Percentiles rank a stretch among this genome's conserved stretches.
Evolutionary conservation across 2,329 filamentous ascomycete genomes (phyloP).

Genomic region (Pseudogymnoascus sp.): DNA sequence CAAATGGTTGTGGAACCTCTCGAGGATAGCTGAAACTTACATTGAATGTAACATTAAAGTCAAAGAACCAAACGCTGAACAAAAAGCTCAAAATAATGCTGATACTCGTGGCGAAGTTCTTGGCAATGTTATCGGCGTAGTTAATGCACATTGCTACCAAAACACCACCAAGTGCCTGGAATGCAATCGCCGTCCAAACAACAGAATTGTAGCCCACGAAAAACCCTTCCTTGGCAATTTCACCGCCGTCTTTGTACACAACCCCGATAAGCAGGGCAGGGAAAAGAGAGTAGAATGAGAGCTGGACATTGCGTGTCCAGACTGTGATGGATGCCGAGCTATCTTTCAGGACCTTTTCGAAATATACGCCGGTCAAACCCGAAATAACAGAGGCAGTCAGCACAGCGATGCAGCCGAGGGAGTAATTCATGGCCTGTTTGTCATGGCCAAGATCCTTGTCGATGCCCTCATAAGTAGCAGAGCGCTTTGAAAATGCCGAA

Average conservation of each 20-base stretch:
- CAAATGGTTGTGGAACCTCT: not conserved
- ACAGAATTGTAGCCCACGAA: constrained; percentile 91
- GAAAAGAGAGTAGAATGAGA: constrained; percentile 90
- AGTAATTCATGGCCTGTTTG: constrained; percentile 60
- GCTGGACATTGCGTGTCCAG: constrained; percentile 91
- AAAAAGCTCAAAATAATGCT: constrained; percentile 84
- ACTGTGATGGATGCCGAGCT: constrained; percentile 67
- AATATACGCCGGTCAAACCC: constrained; percentile 77
- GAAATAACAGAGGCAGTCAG: constrained; percentile 72
- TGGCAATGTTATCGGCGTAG: constrained; percentile 81
- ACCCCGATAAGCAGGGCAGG: constrained; percentile 82
- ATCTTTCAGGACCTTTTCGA: constrained; percentile 87
- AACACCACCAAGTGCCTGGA: constrained; percentile 79
- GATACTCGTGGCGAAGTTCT: constrained; percentile 88
- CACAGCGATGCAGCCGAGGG: constrained; percentile 71
- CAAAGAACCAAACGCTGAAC: constrained; percentile 78
- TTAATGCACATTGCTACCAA: constrained; percentile 76
- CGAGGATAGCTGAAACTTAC: constrained; percentile 44
- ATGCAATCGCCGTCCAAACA: constrained; percentile 76
- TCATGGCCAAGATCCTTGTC: constrained; percentile 50
- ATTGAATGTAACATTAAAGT: constrained; percentile 63
- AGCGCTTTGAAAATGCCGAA: constrained; percentile 53
- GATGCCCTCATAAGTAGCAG: constrained; percentile 87
- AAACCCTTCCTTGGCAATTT: constrained; percentile 77
- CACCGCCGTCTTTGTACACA: constrained; percentile 75